Evolutionary conservation across 257 asterid genomes (phyloP), one percentile per base, ranked within the genome.

Genomic region (Lycium barbarum): DNA sequence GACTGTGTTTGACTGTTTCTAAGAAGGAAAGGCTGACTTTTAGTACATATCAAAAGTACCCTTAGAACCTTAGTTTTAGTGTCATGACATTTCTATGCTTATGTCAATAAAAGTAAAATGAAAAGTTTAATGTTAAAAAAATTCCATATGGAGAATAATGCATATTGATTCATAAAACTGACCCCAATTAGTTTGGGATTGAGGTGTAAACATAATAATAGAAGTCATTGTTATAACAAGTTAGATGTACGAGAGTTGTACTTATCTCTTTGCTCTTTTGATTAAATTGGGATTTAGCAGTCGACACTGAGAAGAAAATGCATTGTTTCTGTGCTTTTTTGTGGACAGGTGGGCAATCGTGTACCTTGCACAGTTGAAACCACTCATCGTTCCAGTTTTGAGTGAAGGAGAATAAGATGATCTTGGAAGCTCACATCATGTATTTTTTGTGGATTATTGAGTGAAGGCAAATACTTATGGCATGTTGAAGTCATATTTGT

Each of bases 351-450:
- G 98, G 98, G 98, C 98, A 49, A 95, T 95, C 40, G 98, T 95
- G 80, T 95, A 93, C 90, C 83, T 95, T 86, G 92, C 98, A 65
- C 98, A 95, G 91, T 89, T 95, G 98, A 95, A 93, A 5, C 98
- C 98, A 68, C 96, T 95, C 22, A 93, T 95, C 62, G 98, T 95
- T 84, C 98, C 98, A 13, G 88, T 95, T 79, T 83, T 95, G 91
- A 93, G 86, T 53, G 98, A 93, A 85, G 98, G 91, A 78, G 93
- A 89, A 87, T 58, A 7, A 76, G 54, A 51, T 9, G 26, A 63
- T 78, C 65, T 12, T 36, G 8, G 8, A 74, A 74, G 6, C 81
- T 22, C 20, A 49, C 26, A 0, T 26, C 72, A 55, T 18, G 84
- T 54, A 80, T 71, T 70, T 79, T 87, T 84, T 57, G 73, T 76